Evolutionary conservation across 1,139 yeast species (phyloP).

Genomic region (Suhomyces ambrosiae): DNA sequence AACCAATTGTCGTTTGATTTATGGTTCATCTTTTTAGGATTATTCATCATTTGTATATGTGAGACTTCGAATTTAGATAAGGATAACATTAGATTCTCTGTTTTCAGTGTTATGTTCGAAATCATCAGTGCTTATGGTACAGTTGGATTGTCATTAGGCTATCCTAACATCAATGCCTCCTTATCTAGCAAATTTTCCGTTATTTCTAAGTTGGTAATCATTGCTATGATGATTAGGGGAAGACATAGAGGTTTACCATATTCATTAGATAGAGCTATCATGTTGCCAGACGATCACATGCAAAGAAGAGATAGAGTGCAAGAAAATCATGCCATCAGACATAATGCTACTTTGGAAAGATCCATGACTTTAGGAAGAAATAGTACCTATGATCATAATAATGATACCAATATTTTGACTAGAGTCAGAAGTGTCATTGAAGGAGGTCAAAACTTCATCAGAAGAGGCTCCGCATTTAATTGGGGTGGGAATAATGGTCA

Average conservation of each 20-base stretch:
- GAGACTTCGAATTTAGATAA: slow-evolving; percentile 67
- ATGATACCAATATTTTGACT: slow-evolving; percentile 10
- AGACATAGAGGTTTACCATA: slow-evolving; percentile 97
- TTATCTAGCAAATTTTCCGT: slow-evolving; percentile 71
- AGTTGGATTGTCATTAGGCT: slow-evolving; percentile 89
- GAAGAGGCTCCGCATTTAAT: slow-evolving; percentile 2
- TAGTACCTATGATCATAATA: slow-evolving; percentile 14
- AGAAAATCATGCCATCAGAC: slow-evolving; percentile 53
- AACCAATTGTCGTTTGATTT: slow-evolving; percentile 91
- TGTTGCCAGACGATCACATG: slow-evolving; percentile 76
- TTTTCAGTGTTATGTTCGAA: slow-evolving; percentile 80
- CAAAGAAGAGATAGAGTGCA: slow-evolving; percentile 67
- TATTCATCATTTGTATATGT: slow-evolving; percentile 82
- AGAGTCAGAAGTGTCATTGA: slow-evolving; percentile 9
- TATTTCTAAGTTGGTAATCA: slow-evolving; percentile 78
- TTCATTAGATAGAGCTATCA: slow-evolving; percentile 89
- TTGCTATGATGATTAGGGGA: slow-evolving; percentile 91
- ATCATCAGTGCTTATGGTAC: slow-evolving; percentile 95
- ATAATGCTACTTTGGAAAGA: slow-evolving; percentile 35
- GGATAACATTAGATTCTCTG: slow-evolving; percentile 53
- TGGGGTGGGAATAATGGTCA: slow-evolving; percentile 1
- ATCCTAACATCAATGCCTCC: slow-evolving; percentile 65
- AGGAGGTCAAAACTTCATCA: slow-evolving; percentile 6
- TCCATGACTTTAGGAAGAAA: slow-evolving; percentile 16
- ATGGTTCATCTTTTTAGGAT: slow-evolving; percentile 88